Percentiles rank a stretch among this genome's conserved stretches.
Evolutionary conservation across 306 rosid genomes (phyloP).

Genomic region (Ormosia semicastrata): DNA sequence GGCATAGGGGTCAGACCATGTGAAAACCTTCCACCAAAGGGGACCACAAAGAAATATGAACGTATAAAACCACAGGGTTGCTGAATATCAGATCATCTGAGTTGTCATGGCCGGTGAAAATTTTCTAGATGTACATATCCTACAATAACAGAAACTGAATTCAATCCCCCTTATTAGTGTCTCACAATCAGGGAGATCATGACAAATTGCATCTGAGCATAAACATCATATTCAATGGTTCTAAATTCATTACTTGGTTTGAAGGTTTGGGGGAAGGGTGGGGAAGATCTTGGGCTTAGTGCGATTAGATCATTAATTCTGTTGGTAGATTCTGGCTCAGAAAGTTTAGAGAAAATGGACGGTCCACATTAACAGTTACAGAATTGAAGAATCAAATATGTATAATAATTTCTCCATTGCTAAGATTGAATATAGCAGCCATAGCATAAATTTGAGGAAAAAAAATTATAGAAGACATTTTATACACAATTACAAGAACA

Average conservation of each 20-base stretch:
- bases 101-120: background rate
- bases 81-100: background rate
- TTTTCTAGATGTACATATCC: background rate
- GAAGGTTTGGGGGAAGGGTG: background rate
- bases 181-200: background rate
- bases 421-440: background rate
- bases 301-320: background rate
- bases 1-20: too few relatives aligned
- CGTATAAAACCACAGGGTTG: background rate
- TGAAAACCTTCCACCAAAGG: too few relatives aligned
- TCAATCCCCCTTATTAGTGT: background rate
- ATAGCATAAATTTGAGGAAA: background rate
- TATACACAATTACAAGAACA: background rate
- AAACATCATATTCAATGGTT: background rate
- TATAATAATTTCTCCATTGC: background rate
- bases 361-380: background rate
- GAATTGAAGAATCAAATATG: background rate
- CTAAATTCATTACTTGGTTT: background rate
- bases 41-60: constrained; percentile 11
- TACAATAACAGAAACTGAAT: background rate
- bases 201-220: background rate
- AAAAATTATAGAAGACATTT: background rate
- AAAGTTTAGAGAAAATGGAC: background rate
- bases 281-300: background rate
- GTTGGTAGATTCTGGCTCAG: background rate